phyloP scores from a whole-genome alignment of 495 filamentous ascomycete species.

The Trichoderma erinaceum region DNA sequence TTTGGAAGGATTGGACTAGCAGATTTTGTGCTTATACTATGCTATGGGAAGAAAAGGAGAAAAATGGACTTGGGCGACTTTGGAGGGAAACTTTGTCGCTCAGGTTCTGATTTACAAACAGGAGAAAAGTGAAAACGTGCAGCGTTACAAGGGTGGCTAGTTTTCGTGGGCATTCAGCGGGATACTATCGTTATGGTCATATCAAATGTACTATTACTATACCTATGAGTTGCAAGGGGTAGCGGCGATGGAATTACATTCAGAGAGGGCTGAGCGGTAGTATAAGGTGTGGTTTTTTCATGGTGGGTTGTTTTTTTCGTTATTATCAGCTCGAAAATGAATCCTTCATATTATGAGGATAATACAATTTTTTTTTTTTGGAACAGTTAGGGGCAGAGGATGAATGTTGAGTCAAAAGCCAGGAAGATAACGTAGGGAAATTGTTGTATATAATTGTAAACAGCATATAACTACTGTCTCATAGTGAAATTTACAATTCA shows the following conservation, averaged over 20 bases:
- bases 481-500: too few relatives aligned
- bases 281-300: neutral
- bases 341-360: neutral
- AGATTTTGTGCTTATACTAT: neutral
- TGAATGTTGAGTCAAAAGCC: neutral
- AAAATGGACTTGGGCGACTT: neutral
- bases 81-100: slow-evolving; percentile 1
- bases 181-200: slow-evolving; percentile 3
- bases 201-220: neutral
- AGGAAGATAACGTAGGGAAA: neutral
- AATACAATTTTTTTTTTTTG: slow-evolving; percentile 1
- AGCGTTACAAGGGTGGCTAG: slow-evolving; percentile 1
- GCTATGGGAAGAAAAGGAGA: neutral
- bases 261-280: neutral
- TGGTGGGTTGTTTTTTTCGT: neutral
- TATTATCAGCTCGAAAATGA: neutral
- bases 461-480: too few relatives aligned
- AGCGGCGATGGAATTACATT: neutral
- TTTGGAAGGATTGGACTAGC: slow-evolving; percentile 6
- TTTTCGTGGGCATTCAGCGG: neutral
- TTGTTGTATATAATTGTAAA: too few relatives aligned
- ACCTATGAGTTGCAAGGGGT: neutral
- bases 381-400: neutral
- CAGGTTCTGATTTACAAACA: neutral
- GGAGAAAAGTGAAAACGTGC: neutral